Evolutionary conservation across 2,329 filamentous ascomycete genomes (phyloP), one percentile per base, ranked within the genome.

Genomic region (Hysterium pulicare): DNA sequence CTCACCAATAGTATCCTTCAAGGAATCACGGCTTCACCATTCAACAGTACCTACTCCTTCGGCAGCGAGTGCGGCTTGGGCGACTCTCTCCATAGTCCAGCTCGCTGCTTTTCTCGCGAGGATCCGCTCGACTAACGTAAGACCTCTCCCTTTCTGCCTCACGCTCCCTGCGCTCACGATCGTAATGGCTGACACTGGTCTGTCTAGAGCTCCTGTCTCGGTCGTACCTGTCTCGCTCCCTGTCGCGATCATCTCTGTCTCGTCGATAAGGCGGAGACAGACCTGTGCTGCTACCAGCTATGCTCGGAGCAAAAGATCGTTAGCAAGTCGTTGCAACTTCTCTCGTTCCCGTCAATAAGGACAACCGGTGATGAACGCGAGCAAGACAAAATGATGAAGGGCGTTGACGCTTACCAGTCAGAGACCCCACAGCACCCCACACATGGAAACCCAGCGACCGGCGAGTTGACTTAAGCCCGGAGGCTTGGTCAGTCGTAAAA

Each of bases 101-200:
- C 64, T 95, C 90, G 58, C 94, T 90, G 48, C 89, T 82, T 54
- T 84, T 83, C 9, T 86, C 84, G 55, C 85, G 81, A 33, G 88
- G 84, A 59, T 90, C 89, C 45, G 88, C 88, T 54, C 90, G 87
- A 44, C 74, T 79, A 49, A 89, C 83, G 67, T 95, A 96, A 40
- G 86, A 76, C 46, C 89, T 82, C 69, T 97, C 93, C 42, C 91
- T 82, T 65, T 96, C 90, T 54, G 90, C 86, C 62, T 97, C 91
- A 38, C 90, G 82, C 52, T 93, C 88, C 47, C 90, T 81, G 40
- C 90, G 80, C 68, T 95, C 91, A 41, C 88, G 84, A 46, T 93
- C 90, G 63, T 95, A 94, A 62, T 83, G 77, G 54, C 81, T 78
- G 38, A 72, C 66, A 31, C 80, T 75, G 32, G 84, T 81, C 42